Evolutionary conservation across 805 yeast species (phyloP), one percentile per base, ranked within the genome.

Genomic region (Kluyveromyces wickerhamii): DNA sequence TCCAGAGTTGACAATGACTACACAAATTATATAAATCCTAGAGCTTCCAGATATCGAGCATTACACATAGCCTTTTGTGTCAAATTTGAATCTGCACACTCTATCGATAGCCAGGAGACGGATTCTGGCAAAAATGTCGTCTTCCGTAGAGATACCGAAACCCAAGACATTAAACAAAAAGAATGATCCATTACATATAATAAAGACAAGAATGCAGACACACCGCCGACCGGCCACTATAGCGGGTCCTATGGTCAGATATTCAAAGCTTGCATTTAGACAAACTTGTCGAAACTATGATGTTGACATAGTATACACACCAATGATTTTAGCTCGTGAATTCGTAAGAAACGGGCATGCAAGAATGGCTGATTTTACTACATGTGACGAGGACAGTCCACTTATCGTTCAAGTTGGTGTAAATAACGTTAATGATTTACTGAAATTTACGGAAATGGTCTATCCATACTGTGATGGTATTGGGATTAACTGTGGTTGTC

Each of bases 401-500:
- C 69, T 87, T 18, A 76, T 92, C 13, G 88, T 87, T 1, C 98
- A 92, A 62, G 83, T 89, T 12, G 98, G 97, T 4, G 79, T 81
- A 9, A 84, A 84, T 49, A 88, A 86, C 53, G 82, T 79, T 3
- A 72, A 76, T 8, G 97, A 92, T 57, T 62, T 92, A 34, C 54
- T 83, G 16, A 69, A 89, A 40, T 86, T 89, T 52, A 86, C 85
- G 4, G 86, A 82, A 35, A 77, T 92, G 87, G 75, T 88, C n/a
- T 73, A 73, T 38, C 95, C 95, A 0, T 85, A 75, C 52, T 88
- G 84, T 30, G 96, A 89, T 59, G 98, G 94, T 0, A 77, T 92
- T 27, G 96, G 97, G 0, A 68, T 92, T 38, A 92, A 92, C 64
- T 92, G 97, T 59, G 98, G 98, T 0, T 92, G 98, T 61, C 98